Percentiles rank a stretch among this genome's conserved stretches.
phyloP scores from a whole-genome alignment of 2,329 filamentous ascomycete genomes.

The Alternaria novae-zelandiae region DNA sequence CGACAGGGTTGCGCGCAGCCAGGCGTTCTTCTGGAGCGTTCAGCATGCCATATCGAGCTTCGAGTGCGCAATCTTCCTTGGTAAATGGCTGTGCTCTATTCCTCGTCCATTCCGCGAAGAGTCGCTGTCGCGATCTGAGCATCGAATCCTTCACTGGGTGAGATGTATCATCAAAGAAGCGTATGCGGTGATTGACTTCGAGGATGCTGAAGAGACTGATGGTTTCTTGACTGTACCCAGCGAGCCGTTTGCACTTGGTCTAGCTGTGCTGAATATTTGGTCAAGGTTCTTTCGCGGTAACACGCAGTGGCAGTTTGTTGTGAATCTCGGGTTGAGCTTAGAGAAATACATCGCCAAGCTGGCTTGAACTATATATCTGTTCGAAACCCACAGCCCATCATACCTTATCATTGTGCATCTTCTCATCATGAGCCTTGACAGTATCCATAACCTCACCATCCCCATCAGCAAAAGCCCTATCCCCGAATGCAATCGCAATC shows the following conservation, averaged over 20 bases:
- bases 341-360: conserved; percentile 30
- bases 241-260: conserved; percentile 43
- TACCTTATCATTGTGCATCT: conserved; percentile 6
- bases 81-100: conserved; percentile 55
- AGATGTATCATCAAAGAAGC: conserved; percentile 56
- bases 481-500: conserved; percentile 52
- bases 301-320: conserved; percentile 58
- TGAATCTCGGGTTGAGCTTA: conserved; percentile 53
- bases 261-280: conserved; percentile 56
- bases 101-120: conserved; percentile 26
- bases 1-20: conserved; percentile 61
- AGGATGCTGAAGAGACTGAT: conserved; percentile 18
- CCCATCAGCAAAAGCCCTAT: conserved; percentile 47
- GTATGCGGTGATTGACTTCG: conserved; percentile 46
- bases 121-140: conserved; percentile 42
- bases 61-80: conserved; percentile 62
- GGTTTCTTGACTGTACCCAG: conserved; percentile 16
- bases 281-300: conserved; percentile 57
- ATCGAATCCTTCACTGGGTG: conserved; percentile 57
- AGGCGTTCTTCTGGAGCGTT: conserved; percentile 64
- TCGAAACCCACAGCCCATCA: background rate
- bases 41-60: conserved; percentile 63
- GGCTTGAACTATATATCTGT: background rate
- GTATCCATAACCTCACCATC: conserved; percentile 25
- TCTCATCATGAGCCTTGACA: conserved; percentile 14